Evolutionary conservation across 169 alveolate species (phyloP).

Genomic region (Eimeria praecox): DNA sequence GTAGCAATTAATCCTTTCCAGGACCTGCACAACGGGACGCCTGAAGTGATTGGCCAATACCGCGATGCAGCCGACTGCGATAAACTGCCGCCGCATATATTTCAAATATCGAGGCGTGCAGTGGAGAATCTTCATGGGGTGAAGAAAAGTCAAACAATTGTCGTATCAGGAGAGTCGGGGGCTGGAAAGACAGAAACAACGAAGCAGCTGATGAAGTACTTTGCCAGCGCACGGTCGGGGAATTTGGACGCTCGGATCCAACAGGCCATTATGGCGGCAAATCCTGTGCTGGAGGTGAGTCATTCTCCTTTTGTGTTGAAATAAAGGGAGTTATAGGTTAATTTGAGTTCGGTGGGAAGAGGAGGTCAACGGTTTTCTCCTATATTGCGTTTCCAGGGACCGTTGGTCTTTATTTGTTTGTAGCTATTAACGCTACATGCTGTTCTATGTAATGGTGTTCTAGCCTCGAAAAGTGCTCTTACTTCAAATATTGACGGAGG

Average conservation of each 20-base stretch:
- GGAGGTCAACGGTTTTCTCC: neutral
- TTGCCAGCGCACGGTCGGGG: conserved; percentile 77
- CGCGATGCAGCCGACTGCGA: conserved; percentile 89
- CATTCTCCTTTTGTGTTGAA: conserved; percentile 41
- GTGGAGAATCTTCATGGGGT: conserved; percentile 75
- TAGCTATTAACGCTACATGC: no score
- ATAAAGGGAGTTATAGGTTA: neutral
- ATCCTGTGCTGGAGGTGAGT: conserved; percentile 83
- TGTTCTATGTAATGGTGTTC: no score
- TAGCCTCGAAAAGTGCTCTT: no score
- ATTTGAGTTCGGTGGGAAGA: neutral
- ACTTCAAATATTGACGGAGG: no score
- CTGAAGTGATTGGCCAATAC: conserved; percentile 89
- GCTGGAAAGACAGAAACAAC: conserved; percentile 99
- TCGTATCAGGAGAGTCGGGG: conserved; percentile 99
- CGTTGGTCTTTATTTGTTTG: no score
- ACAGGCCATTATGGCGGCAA: conserved; percentile 91
- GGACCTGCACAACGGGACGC: conserved; percentile 92
- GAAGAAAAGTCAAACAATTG: conserved; percentile 93
- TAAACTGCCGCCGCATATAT: conserved; percentile 92
- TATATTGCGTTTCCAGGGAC: neutral
- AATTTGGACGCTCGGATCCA: conserved; percentile 76
- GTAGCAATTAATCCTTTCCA: conserved; percentile 95
- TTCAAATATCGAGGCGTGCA: conserved; percentile 89
- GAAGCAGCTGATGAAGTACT: conserved; percentile 85